Percentiles rank a stretch among this genome's conserved stretches.
Conservation (phyloP, 2,329 filamentous ascomycete species). For the Polytolypa hystricis region DNA sequence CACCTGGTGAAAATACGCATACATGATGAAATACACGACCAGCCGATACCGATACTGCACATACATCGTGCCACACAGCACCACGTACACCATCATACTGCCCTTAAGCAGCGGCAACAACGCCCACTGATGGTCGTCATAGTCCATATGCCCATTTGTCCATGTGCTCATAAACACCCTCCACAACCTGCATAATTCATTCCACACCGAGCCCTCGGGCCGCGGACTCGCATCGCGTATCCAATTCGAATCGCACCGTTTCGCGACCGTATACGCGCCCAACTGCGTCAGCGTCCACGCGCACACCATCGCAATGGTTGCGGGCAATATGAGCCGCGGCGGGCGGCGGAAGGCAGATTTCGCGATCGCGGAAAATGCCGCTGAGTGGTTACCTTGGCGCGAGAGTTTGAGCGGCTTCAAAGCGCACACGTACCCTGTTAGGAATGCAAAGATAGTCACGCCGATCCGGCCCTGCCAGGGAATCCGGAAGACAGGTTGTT, state of each 20-base stretch:
- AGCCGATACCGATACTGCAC: conserved; percentile 36
- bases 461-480: conserved; percentile 44
- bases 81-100: conserved; percentile 36
- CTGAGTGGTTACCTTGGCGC: conserved; percentile 34
- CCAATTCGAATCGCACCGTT: conserved; percentile 41
- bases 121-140: conserved; percentile 47
- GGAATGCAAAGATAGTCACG: conserved; percentile 46
- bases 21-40: conserved; percentile 33
- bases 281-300: conserved; percentile 41
- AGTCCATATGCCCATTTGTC: conserved; percentile 41
- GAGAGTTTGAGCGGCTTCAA: conserved; percentile 44
- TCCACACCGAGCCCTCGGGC: conserved; percentile 32
- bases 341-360: conserved; percentile 45
- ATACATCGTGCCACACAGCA: conserved; percentile 35
- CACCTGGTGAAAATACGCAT: conserved; percentile 41
- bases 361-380: conserved; percentile 38
- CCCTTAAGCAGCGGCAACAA: conserved; percentile 36
- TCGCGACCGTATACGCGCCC: conserved; percentile 39
- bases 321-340: conserved; percentile 41
- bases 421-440: conserved; percentile 47
- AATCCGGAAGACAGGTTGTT: conserved; percentile 44
- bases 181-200: conserved; percentile 36
- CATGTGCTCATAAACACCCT: conserved; percentile 38
- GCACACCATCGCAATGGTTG: conserved; percentile 40
- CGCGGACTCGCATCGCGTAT: conserved; percentile 40